A percentile compares a stretch with the other conserved stretches of the same genome.
phyloP scores from a whole-genome alignment of 2,329 filamentous ascomycete genomes.

The Colletotrichum horii region DNA sequence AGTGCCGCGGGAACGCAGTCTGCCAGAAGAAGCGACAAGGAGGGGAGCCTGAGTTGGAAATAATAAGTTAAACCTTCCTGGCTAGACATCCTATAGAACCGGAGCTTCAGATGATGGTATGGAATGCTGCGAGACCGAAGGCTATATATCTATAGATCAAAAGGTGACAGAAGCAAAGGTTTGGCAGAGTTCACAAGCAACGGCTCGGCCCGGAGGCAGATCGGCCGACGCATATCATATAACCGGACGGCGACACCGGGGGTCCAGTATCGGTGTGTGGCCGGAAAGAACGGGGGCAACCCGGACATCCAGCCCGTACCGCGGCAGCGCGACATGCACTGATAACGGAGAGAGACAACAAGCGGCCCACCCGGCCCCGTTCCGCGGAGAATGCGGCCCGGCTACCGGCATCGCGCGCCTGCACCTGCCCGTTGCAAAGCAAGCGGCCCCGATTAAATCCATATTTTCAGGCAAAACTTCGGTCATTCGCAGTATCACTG shows the following conservation, averaged over 20 bases:
- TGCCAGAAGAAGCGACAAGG: accelerated
- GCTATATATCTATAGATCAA: not conserved
- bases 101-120: not conserved
- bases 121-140: not conserved
- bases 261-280: not conserved
- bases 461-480: not conserved
- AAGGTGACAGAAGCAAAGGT: not conserved
- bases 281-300: not conserved
- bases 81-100: accelerated
- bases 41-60: accelerated
- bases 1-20: not conserved
- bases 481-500: not conserved
- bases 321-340: not conserved
- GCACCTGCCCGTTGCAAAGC: not conserved
- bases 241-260: not conserved
- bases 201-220: not conserved
- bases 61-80: not conserved
- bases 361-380: not conserved
- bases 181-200: not conserved
- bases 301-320: not conserved
- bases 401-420: not conserved
- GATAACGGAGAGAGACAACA: not conserved
- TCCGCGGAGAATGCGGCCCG: not conserved
- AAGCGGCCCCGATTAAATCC: not conserved
- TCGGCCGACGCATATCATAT: not conserved